Base-by-base conservation (phyloP, 139 green algal genomes). In the Chlamydomonas eustigma region DNA sequence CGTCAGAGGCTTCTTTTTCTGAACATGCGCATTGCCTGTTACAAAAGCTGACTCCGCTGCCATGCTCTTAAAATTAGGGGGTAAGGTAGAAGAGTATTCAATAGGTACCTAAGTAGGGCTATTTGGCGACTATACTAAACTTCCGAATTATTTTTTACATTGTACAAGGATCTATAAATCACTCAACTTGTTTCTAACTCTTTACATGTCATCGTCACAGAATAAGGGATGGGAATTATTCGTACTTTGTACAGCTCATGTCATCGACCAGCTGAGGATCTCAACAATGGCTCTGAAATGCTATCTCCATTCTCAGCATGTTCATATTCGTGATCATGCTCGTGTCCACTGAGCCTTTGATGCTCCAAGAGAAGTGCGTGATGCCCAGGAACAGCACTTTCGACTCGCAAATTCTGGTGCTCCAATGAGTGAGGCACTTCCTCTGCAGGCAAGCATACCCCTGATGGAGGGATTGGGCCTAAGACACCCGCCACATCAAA, bases 1-100 rank as follows among this genome's bases (percentile, higher is more conserved):
- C 0, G 87, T 87, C 37, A 98, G 85, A 4, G 68, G 68, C 68
- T 75, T 75, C 44, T 58, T 12, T 18, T 58, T 58, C 12, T 12
- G 44, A n/a, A n/a, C n/a, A n/a, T n/a, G n/a, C n/a, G n/a, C n/a
- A n/a, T n/a, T n/a, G n/a, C n/a, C n/a, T n/a, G n/a, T n/a, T n/a
- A n/a, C n/a, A n/a, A n/a, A n/a, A n/a, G n/a, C n/a, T n/a, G n/a
- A n/a, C n/a, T n/a, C n/a, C n/a, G n/a, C n/a, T n/a, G n/a, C n/a
- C n/a, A n/a, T n/a, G n/a, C n/a, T n/a, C n/a, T n/a, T n/a, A n/a
- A n/a, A n/a, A n/a, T n/a, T n/a, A n/a, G n/a, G n/a, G n/a, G n/a
- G n/a, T n/a, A n/a, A n/a, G n/a, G n/a, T n/a, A n/a, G n/a, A n/a
- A n/a, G n/a, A n/a, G n/a, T 58, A 58, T 58, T 12, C 44, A 58